phyloP scores from a whole-genome alignment of 805 yeast genomes.

The Teunomyces atbi region DNA sequence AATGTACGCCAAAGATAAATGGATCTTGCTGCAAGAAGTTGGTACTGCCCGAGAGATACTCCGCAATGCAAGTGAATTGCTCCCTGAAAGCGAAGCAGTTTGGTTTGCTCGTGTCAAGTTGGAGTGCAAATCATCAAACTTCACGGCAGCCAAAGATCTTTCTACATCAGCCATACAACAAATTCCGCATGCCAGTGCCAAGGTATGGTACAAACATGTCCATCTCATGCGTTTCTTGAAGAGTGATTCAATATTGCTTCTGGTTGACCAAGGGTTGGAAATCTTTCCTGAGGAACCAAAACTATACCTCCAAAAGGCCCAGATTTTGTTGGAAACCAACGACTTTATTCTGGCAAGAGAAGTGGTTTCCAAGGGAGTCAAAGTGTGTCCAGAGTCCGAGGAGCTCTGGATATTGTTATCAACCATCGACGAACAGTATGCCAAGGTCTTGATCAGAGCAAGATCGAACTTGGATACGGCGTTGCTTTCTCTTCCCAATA shows the following conservation, averaged over 20 bases:
- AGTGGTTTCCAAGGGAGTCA: constrained; percentile 48
- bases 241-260: constrained; percentile 11
- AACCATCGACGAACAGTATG: constrained; percentile 39
- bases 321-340: constrained; percentile 39
- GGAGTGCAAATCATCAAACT: constrained; percentile 45
- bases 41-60: constrained; percentile 55
- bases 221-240: constrained; percentile 46
- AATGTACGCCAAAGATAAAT: constrained; percentile 71
- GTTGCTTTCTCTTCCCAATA: constrained; percentile 39
- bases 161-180: constrained; percentile 32
- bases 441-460: constrained; percentile 52
- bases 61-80: constrained; percentile 40
- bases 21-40: constrained; percentile 49
- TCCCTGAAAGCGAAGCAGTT: constrained; percentile 51
- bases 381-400: constrained; percentile 41
- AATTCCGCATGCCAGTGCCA: constrained; percentile 29
- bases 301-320: constrained; percentile 63
- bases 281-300: constrained; percentile 50
- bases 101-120: constrained; percentile 75
- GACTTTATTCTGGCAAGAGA: constrained; percentile 45
- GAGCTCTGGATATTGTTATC: constrained; percentile 58
- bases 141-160: constrained; percentile 39
- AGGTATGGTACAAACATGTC: constrained; percentile 63
- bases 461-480: constrained; percentile 74
- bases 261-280: constrained; percentile 45